These are phyloP conservation scores for Alnus rubra DNA, from an alignment of 306 rosid species.

Conservation along the genomic window DNA sequence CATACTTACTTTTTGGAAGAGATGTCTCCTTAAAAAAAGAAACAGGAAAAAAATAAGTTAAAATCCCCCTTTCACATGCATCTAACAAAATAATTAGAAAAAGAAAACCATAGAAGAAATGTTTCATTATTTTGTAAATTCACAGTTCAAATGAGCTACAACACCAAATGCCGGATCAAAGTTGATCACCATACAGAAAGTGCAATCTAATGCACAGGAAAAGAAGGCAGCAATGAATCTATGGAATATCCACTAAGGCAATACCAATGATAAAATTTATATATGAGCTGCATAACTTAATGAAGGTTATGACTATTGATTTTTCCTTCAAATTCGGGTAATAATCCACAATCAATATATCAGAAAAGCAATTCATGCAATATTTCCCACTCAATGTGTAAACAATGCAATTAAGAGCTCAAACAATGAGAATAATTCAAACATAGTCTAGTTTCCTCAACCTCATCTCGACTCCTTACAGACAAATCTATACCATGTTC, in stretches of 20 bases:
- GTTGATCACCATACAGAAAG: neutral
- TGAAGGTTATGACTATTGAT: neutral
- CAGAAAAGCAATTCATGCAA: neutral
- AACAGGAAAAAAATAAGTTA: constrained; percentile 7
- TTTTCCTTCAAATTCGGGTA: neutral
- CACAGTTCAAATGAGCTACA: neutral
- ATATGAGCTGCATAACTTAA: neutral
- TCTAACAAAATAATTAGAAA: neutral
- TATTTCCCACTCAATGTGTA: neutral
- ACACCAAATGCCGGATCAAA: neutral
- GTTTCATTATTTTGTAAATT: neutral
- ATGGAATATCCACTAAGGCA: neutral
- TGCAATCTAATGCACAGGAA: neutral
- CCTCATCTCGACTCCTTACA: neutral
- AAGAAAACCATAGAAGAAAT: neutral
- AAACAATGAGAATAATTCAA: neutral
- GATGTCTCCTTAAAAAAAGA: constrained; percentile 43
- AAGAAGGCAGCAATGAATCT: neutral
- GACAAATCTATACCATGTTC: neutral
- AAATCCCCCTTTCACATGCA: constrained; percentile 1
- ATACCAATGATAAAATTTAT: neutral
- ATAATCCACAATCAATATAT: neutral
- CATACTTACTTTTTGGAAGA: constrained; percentile 53
- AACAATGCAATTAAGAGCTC: neutral
- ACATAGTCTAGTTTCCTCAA: too few species aligned